Conservation (phyloP, 148 eudicot genomes). For the Diospyros kaki region DNA sequence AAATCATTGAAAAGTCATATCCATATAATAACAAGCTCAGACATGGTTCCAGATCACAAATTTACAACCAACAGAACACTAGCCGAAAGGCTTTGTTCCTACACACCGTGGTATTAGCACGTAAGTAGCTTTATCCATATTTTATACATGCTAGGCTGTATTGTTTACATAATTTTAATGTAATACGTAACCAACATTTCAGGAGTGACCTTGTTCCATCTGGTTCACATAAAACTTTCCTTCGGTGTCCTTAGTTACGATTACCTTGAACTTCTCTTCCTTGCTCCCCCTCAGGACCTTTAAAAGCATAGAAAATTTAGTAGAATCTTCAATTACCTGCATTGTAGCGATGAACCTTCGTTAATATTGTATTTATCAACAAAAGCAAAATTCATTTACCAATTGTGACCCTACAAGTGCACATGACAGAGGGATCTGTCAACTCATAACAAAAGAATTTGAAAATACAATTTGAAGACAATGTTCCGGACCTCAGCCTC, state of each 20-base stretch:
- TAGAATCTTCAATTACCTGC: constrained; percentile 37
- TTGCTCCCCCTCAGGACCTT: constrained; percentile 31
- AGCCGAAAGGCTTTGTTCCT: not conserved
- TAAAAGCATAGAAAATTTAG: constrained; percentile 36
- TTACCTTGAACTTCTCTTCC: constrained; percentile 38
- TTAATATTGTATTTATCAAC: not conserved
- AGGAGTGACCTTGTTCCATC: constrained; percentile 16
- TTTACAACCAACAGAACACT: not conserved
- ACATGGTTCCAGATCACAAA: constrained; percentile 1
- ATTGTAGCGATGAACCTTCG: constrained; percentile 3
- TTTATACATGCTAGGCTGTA: not conserved
- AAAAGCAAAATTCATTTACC: not conserved
- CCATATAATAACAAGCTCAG: too few relatives aligned
- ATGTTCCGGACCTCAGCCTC: constrained; percentile 37
- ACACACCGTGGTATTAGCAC: not conserved
- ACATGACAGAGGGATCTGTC: not conserved
- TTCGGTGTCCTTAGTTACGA: constrained; percentile 25
- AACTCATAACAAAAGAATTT: not conserved
- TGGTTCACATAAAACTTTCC: constrained; percentile 23
- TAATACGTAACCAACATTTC: not conserved
- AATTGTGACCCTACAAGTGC: too few relatives aligned
- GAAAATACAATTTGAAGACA: not conserved
- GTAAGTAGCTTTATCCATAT: not conserved
- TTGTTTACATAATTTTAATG: constrained; percentile 3
- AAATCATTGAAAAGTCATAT: too few relatives aligned